Evolutionary conservation across 768 basidiomycete species (phyloP), one percentile per base, ranked within the genome.

Genomic region (Boletus barrowsii): DNA sequence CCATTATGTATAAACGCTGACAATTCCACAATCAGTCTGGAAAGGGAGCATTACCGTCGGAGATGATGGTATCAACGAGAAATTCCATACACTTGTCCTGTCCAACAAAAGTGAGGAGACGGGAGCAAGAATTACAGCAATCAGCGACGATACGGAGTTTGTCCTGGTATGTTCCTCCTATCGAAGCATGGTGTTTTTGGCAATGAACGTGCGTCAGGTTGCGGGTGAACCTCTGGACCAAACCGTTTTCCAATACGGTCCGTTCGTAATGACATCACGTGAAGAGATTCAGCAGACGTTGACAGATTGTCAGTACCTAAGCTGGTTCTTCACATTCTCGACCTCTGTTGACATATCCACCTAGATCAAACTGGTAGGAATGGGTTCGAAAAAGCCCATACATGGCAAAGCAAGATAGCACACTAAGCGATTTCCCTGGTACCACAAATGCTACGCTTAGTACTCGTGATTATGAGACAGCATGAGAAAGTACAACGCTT

Each of bases 161-260:
- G 77, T 95, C 20, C 66, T 98, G 63, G 89, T 88, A 61, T 33
- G 79, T 58, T 18, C 47, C 22, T 29, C 42, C 66, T 13, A 4
- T 51, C 20, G n/a, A 36, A 35, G 22, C 26, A 17, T n/a, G 9
- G 26, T 32, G 15, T 41, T 42, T 43, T 40, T 37, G 43, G 17
- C 29, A 45, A 54, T 57, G 39, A 49, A 55, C 48, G 48, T 42
- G 50, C 24, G 20, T 35, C 43, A 87, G 88, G 78, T 88, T 57
- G 85, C 94, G 5, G 95, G 90, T 17, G 89, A 94, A 71, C 93
- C 94, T 14, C 78, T 98, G 5, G 83, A 94, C 57, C 94, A 98
- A 69, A 79, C 83, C 1, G 90, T 98, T 11, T 79, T 90, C 55
- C 94, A 96, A 64, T 86, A 92, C 59, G 90, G 88, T 5, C 90